Percentiles rank a stretch among this genome's conserved stretches.
These are phyloP conservation scores for Colletotrichum sp. DNA, from an alignment of 2,329 filamentous ascomycete species.

Conservation along the genomic window DNA sequence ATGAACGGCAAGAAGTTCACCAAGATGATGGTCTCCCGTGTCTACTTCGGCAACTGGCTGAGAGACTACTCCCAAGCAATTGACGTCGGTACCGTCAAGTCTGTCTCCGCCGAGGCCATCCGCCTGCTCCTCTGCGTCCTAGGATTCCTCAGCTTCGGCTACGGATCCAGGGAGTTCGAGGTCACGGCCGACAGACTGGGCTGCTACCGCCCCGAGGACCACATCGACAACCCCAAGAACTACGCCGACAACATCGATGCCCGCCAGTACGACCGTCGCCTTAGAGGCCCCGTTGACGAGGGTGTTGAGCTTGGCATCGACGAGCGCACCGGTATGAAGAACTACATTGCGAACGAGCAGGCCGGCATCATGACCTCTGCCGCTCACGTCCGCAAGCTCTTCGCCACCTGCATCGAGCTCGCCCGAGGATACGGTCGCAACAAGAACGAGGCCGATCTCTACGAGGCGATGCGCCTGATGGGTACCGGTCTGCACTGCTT, in stretches of 20 bases:
- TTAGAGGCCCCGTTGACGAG: slow-evolving; percentile 85
- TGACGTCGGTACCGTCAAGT: slow-evolving; percentile 90
- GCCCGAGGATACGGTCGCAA: slow-evolving; percentile 73
- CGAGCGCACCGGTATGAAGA: slow-evolving; percentile 76
- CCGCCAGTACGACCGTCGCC: slow-evolving; percentile 77
- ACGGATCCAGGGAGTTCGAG: slow-evolving; percentile 83
- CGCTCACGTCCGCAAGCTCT: slow-evolving; percentile 74
- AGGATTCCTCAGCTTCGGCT: slow-evolving; percentile 88
- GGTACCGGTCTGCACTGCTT: slow-evolving; percentile 91
- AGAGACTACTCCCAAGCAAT: slow-evolving; percentile 93
- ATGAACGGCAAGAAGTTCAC: slow-evolving; percentile 77
- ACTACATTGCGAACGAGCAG: slow-evolving; percentile 90
- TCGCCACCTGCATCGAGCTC: slow-evolving; percentile 77
- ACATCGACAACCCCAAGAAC: slow-evolving; percentile 80
- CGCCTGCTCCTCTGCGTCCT: slow-evolving; percentile 87
- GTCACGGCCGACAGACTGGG: slow-evolving; percentile 80
- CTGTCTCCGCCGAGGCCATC: slow-evolving; percentile 89
- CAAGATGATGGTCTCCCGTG: slow-evolving; percentile 85
- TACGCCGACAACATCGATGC: slow-evolving; percentile 88
- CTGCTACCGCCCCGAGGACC: slow-evolving; percentile 82
- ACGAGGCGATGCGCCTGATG: slow-evolving; percentile 84
- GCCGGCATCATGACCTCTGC: slow-evolving; percentile 83
- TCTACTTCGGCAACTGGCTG: slow-evolving; percentile 97
- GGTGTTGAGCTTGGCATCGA: slow-evolving; percentile 80
- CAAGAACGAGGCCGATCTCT: slow-evolving; percentile 75